Percentiles rank a stretch among this genome's conserved stretches.
phyloP scores from a whole-genome alignment of 208 protist species.

The Ichthyophonus hoferi region DNA sequence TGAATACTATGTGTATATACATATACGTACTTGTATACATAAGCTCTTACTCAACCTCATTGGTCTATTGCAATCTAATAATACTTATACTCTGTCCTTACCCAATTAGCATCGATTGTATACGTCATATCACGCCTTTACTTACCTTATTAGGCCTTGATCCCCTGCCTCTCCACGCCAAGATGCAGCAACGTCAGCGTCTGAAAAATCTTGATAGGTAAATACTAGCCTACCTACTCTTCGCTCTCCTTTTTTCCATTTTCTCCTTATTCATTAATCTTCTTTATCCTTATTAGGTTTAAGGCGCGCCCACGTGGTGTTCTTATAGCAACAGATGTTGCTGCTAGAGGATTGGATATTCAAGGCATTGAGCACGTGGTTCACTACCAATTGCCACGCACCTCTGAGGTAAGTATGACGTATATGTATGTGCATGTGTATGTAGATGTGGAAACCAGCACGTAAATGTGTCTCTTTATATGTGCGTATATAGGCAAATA shows the following conservation, averaged over 20 bases:
- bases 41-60: too few relatives aligned
- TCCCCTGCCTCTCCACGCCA: slow-evolving; percentile 77
- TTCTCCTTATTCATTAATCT: slow-evolving; percentile 10
- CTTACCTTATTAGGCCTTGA: slow-evolving; percentile 69
- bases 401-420: slow-evolving; percentile 65
- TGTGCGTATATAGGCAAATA: too few relatives aligned
- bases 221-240: slow-evolving; percentile 63
- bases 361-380: slow-evolving; percentile 87
- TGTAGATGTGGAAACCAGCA: background rate
- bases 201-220: slow-evolving; percentile 93
- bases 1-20: too few relatives aligned
- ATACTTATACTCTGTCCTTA: too few relatives aligned
- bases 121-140: slow-evolving; percentile 81
- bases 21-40: too few relatives aligned
- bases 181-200: slow-evolving; percentile 92
- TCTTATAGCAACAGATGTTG: slow-evolving; percentile 71
- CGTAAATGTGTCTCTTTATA: too few relatives aligned
- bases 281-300: slow-evolving; percentile 13
- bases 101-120: slow-evolving; percentile 72
- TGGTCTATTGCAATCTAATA: too few relatives aligned
- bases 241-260: slow-evolving; percentile 26
- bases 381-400: slow-evolving; percentile 90
- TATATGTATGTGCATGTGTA: background rate
- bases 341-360: slow-evolving; percentile 82
- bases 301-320: slow-evolving; percentile 36